Percentiles rank a stretch among this genome's conserved stretches.
Evolutionary conservation across 352 stramenopile species (phyloP).

Genomic region (Halophytophthora batemanensis): DNA sequence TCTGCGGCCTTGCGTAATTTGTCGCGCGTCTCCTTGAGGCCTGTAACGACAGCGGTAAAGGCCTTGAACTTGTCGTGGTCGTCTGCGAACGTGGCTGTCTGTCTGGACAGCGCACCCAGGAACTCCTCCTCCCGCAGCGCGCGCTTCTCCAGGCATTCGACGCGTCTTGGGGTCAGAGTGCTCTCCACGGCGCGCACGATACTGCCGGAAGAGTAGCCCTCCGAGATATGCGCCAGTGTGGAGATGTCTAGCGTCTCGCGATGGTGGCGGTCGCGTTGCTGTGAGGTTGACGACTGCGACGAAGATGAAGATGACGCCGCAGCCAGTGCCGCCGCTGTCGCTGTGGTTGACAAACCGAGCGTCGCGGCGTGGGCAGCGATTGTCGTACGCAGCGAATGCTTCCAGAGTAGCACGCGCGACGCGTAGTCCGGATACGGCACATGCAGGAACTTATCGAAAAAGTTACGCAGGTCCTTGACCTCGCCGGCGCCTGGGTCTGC

Average conservation of each 20-base stretch:
- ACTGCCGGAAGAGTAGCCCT: constrained; percentile 87
- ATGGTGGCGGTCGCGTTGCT: constrained; percentile 14
- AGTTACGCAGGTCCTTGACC: constrained; percentile 80
- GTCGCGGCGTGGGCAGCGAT: constrained; percentile 37
- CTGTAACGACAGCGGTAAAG: constrained; percentile 73
- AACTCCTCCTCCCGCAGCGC: constrained; percentile 87
- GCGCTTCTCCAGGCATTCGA: constrained; percentile 77
- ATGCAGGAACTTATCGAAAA: constrained; percentile 94
- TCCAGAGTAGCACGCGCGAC: constrained; percentile 89
- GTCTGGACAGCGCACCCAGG: constrained; percentile 62
- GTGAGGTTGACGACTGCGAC: constrained; percentile 2
- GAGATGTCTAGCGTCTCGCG: constrained; percentile 77
- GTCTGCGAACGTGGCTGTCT: constrained; percentile 60
- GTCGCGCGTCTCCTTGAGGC: constrained; percentile 69
- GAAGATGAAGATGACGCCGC: constrained; percentile 22
- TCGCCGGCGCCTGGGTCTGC: constrained; percentile 83
- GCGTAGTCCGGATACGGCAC: constrained; percentile 91
- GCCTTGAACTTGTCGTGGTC: constrained; percentile 76
- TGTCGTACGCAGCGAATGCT: constrained; percentile 57
- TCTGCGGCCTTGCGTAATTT: constrained; percentile 59
- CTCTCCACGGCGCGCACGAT: constrained; percentile 76
- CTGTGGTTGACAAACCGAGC: constrained; percentile 17
- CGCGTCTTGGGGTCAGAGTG: constrained; percentile 75
- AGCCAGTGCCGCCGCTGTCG: constrained; percentile 18
- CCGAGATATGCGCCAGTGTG: constrained; percentile 88